A percentile compares a stretch with the other conserved stretches of the same genome.
Evolutionary conservation across 345 rosid genomes (phyloP).

Genomic region (Citrus hindsii): DNA sequence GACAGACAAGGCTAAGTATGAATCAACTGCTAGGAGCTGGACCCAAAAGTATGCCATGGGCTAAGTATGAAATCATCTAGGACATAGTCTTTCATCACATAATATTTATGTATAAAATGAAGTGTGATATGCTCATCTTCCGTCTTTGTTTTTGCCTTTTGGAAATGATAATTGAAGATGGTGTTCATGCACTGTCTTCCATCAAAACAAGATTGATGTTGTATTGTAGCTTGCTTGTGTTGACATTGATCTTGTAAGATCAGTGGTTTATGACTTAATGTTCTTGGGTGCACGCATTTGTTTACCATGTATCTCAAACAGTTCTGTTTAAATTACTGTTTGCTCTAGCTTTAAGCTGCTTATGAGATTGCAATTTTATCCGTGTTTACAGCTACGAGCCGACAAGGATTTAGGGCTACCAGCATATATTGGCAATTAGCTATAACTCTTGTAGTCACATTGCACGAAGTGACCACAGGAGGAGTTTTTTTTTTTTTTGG

Average conservation of each 20-base stretch:
- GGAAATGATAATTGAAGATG: not conserved
- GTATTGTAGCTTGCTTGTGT: not conserved
- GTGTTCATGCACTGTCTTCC: not conserved
- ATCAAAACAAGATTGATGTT: not conserved
- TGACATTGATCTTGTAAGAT: not conserved
- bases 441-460: not conserved
- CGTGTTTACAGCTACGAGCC: not conserved
- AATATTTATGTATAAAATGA: slow-evolving; percentile 7
- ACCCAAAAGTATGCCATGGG: slow-evolving; percentile 29
- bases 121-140: not conserved
- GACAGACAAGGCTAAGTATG: slow-evolving; percentile 24
- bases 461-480: too few relatives aligned
- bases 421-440: not conserved
- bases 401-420: too few relatives aligned
- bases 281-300: not conserved
- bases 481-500: too few relatives aligned
- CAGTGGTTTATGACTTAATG: not conserved
- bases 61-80: slow-evolving; percentile 8
- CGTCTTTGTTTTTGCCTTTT: not conserved
- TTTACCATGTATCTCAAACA: not conserved
- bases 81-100: not conserved
- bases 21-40: slow-evolving; percentile 31
- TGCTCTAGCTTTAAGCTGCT: not conserved
- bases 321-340: not conserved
- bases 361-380: not conserved